Evolutionary conservation across 805 yeast genomes (phyloP).

Genomic region (Ogataea siamensis): DNA sequence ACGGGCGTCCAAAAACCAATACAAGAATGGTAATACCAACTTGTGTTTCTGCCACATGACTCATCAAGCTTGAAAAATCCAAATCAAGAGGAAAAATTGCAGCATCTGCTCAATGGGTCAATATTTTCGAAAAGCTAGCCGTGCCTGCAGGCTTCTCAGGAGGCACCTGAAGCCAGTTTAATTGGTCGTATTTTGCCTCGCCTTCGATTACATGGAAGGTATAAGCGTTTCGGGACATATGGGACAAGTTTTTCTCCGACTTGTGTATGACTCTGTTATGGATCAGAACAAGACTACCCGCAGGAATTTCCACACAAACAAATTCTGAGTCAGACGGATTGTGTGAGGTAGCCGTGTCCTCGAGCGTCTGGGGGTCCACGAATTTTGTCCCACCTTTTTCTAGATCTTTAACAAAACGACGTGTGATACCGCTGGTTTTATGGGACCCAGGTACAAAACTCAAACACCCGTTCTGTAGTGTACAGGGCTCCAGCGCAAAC

Average conservation of each 20-base stretch:
- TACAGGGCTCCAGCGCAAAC: constrained; percentile 79
- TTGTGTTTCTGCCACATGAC: no score
- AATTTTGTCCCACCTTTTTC: constrained; percentile 59
- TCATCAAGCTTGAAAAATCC: no score
- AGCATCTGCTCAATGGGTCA: no score
- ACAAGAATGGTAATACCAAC: no score
- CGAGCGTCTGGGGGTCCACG: constrained; percentile 29
- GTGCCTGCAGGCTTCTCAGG: constrained; percentile 34
- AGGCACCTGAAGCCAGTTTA: constrained; percentile 80
- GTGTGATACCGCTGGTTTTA: constrained; percentile 50
- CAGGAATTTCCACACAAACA: constrained; percentile 56
- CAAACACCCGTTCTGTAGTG: constrained; percentile 63
- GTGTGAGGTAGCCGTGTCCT: constrained; percentile 25
- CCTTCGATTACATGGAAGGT: constrained; percentile 83
- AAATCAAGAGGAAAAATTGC: no score
- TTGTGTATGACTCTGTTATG: constrained; percentile 72
- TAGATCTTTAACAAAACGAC: constrained; percentile 59
- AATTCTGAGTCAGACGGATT: constrained; percentile 41
- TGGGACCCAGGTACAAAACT: constrained; percentile 72
- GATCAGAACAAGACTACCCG: constrained; percentile 69
- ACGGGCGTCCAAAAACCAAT: no score
- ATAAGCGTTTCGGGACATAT: constrained; percentile 65
- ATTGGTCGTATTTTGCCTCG: constrained; percentile 51
- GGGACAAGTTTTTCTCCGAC: constrained; percentile 57
- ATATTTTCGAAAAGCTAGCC: background rate